Evolutionary conservation across 352 stramenopile species (phyloP), one percentile per base, ranked within the genome.

Genomic region (Phytophthora macrochlamydospora): DNA sequence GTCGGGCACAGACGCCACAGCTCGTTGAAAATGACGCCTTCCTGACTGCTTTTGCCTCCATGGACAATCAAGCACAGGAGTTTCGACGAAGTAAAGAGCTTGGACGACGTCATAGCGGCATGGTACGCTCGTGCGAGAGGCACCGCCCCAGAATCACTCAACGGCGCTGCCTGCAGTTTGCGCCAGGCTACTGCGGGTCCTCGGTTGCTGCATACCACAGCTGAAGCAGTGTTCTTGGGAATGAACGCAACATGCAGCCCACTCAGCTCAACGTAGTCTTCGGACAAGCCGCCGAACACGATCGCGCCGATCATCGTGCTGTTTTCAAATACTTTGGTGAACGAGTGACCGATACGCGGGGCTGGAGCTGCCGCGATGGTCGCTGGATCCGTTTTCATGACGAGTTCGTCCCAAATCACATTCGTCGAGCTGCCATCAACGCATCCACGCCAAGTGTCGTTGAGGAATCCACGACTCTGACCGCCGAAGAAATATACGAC

Each of bases 1-100:
- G 66, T 32, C 3, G 84, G 84, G 46, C 81, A 93, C 30, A 93
- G 62, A 0, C 79, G 70, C 85, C 85, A 91, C n/a, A 93, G 61
- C n/a, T 93, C 80, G 48, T 79, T 71, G 46, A 89, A 89, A 63
- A 93, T 87, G n/a, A 66, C 49, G 18, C 75, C 68, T 40, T 67
- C 49, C 35, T 66, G 54, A 11, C 32, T 66, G 55, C 56, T 87
- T n/a, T 84, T 84, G 7, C 85, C 85, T 7, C 85, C 85, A 12
- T 81, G 87, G 13, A 93, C 51, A 9, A 93, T 29, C 38, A 91
- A 28, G 54, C 85, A 91, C 13, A 60, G 64, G 37, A 65, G 69
- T 24, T 69, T 66, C 13, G 67, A 50, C 0, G 68, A 30, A 0
- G 61, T 64, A 12, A 65, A 83, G 28, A 81, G 62, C 32, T 59